Evolutionary conservation across 2,329 filamentous ascomycete genomes (phyloP).

Genomic region (Zymoseptoria crescenta): DNA sequence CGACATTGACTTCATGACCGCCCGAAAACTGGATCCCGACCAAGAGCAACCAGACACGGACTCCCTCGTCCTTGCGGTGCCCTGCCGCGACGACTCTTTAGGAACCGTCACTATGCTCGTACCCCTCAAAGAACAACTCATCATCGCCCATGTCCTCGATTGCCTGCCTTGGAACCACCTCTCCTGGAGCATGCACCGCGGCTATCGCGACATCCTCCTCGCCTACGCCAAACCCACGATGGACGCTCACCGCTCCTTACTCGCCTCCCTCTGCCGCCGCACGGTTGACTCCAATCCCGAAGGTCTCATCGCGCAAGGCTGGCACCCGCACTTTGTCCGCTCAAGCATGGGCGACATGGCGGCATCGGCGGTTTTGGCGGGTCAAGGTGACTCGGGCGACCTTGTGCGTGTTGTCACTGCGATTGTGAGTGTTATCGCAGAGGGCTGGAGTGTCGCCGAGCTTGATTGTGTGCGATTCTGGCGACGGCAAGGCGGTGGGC

Average conservation of each 20-base stretch:
- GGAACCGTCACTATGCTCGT: neutral
- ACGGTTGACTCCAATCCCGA: neutral
- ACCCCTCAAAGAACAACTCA: neutral
- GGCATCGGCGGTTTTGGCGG: neutral
- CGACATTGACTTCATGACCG: conserved; percentile 1
- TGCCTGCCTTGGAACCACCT: neutral
- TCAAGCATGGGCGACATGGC: conserved; percentile 1
- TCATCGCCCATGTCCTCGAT: neutral
- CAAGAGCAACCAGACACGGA: neutral
- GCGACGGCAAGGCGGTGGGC: neutral
- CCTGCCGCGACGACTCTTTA: neutral
- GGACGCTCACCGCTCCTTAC: neutral
- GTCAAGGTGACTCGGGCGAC: neutral
- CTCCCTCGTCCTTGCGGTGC: neutral
- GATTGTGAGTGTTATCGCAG: neutral
- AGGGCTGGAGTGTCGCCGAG: neutral
- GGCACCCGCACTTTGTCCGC: neutral
- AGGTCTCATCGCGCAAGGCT: neutral
- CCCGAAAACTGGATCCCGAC: neutral
- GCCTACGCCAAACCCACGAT: neutral
- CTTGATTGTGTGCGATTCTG: neutral
- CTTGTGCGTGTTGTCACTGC: neutral
- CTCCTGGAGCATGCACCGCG: conserved; percentile 1
- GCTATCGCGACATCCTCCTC: neutral
- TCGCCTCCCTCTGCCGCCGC: neutral